These are phyloP conservation scores for Calcarisporium arbuscula DNA, from an alignment of 2,329 filamentous ascomycete species.

Conservation along the genomic window DNA sequence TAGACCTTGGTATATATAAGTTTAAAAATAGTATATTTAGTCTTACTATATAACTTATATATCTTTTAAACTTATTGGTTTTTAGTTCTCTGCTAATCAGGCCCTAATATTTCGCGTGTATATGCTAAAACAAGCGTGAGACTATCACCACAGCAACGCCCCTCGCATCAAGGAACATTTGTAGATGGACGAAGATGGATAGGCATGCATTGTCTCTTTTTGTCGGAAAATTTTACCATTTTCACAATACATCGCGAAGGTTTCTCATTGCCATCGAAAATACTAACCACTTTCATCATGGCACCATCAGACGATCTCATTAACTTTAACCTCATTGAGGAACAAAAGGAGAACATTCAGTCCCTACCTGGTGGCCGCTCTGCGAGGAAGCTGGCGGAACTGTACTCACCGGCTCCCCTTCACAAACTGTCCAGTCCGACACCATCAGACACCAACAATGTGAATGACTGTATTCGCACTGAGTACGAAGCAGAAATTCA, in stretches of 20 bases:
- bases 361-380: slow-evolving; percentile 81
- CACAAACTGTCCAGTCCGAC: slow-evolving; percentile 56
- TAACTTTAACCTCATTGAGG: slow-evolving; percentile 88
- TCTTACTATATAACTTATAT: too few relatives aligned
- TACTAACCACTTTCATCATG: slow-evolving; percentile 37
- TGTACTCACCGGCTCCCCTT: slow-evolving; percentile 63
- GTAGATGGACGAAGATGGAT: slow-evolving; percentile 18
- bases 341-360: slow-evolving; percentile 97
- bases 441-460: slow-evolving; percentile 65
- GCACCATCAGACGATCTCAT: slow-evolving; percentile 48
- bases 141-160: slow-evolving; percentile 13
- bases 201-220: too few relatives aligned
- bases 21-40: too few relatives aligned
- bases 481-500: slow-evolving; percentile 82
- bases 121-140: too few relatives aligned
- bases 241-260: not conserved
- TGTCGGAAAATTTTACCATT: not conserved
- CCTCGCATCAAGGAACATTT: not conserved
- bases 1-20: too few relatives aligned
- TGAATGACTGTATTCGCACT: slow-evolving; percentile 72
- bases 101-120: too few relatives aligned
- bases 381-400: slow-evolving; percentile 77
- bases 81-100: too few relatives aligned
- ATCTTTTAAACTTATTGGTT: too few relatives aligned
- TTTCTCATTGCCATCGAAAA: slow-evolving; percentile 10